phyloP scores from a whole-genome alignment of 768 basidiomycete genomes.

The Rhizopogon roseolus region DNA sequence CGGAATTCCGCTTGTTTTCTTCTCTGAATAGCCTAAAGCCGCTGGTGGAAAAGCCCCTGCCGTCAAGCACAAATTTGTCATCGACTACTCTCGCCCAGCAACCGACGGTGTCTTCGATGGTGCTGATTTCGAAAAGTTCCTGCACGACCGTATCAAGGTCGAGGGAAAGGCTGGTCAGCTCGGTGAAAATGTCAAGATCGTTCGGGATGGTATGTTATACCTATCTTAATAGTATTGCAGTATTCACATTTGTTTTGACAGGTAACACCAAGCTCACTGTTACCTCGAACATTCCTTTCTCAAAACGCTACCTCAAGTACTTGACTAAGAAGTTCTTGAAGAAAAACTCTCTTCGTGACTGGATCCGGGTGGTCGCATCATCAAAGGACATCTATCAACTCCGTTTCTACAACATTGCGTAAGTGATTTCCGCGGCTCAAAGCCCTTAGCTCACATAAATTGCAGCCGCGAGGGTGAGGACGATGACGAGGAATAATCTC shows the following conservation, averaged over 20 bases:
- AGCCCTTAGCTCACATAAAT: slow-evolving; percentile 5
- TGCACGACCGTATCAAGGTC: slow-evolving; percentile 92
- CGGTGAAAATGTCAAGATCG: slow-evolving; percentile 83
- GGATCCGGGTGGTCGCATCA: slow-evolving; percentile 92
- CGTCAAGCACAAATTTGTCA: slow-evolving; percentile 72
- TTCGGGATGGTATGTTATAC: slow-evolving; percentile 68
- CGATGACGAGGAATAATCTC: slow-evolving; percentile 45
- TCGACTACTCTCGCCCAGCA: slow-evolving; percentile 85
- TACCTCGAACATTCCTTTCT: slow-evolving; percentile 83
- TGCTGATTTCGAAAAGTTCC: slow-evolving; percentile 77
- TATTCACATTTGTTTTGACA: slow-evolving; percentile 21
- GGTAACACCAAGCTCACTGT: slow-evolving; percentile 82
- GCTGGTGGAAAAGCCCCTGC: slow-evolving; percentile 45
- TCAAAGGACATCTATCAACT: slow-evolving; percentile 93
- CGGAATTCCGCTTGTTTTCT: slow-evolving; percentile 23
- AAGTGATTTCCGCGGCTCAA: slow-evolving; percentile 25
- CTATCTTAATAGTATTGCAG: not conserved
- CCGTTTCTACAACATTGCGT: slow-evolving; percentile 92
- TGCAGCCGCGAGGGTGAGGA: slow-evolving; percentile 45
- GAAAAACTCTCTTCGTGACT: slow-evolving; percentile 94
- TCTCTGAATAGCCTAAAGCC: slow-evolving; percentile 50
- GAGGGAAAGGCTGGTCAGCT: slow-evolving; percentile 90
- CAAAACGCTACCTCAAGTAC: slow-evolving; percentile 98
- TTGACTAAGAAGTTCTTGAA: slow-evolving; percentile 99
- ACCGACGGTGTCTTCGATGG: slow-evolving; percentile 57